Evolutionary conservation across 2,329 filamentous ascomycete species (phyloP), one percentile per base, ranked within the genome.

Genomic region (Pyricularia sp.): DNA sequence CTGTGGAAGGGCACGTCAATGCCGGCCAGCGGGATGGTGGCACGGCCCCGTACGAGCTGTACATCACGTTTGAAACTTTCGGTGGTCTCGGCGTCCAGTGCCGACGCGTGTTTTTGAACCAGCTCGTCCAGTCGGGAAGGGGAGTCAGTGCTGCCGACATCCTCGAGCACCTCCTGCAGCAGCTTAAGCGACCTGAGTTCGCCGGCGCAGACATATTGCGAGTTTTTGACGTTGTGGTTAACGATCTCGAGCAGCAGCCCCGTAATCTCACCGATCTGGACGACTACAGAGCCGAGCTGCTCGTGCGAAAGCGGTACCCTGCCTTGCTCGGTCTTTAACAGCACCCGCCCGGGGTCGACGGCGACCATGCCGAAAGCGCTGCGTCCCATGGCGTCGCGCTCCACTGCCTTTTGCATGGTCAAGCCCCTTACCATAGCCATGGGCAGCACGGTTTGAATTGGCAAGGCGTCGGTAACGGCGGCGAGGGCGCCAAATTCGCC

Each of bases 171-270:
- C 7, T 28, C 14, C 11, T 26, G 17, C 20, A 66, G 33, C 4
- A 55, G 5, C 1, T 25, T 25, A 25, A 64, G 66, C 7, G 69
- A 36, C 10, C 63, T 14, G 30, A 36, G 30, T 7, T 76, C 75
- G 28, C 78, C 79, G 2, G 79, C 77, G 63, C 77, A 79, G 58
- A 81, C 78, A 64, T 78, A 79, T 67, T 79, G 77, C 69, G 72
- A 69, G 42, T 72, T 72, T 12, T 71, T 69, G 66, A 78, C 70
- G 70, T 79, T 79, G 66, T 73, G 74, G 68, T 79, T 79, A 69
- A 78, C 77, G 26, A 78, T 76, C 68, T 79, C 77, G 0, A 79
- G 65, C 17, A 76, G 73, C 17, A 70, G 68, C 3, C 72, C 72
- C 2, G 71, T 75, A 17, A 71, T 67, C 4, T 67, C 25, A n/a